Conservation (phyloP, 169 alveolate species). For the Hepatocystis sp. region DNA sequence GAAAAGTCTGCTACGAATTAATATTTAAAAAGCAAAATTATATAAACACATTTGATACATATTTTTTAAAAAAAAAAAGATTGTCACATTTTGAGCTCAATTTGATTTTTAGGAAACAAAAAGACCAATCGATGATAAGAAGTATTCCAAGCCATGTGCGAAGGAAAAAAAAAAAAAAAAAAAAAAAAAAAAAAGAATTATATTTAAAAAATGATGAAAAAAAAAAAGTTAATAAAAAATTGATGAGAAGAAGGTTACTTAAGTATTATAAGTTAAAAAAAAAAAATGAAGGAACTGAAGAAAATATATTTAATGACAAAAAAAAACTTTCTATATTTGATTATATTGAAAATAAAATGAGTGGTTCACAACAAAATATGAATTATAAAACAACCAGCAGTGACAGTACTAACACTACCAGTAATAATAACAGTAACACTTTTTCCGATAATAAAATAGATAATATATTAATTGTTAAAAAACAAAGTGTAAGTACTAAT, state of each 20-base stretch:
- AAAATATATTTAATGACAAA: constrained; percentile 30
- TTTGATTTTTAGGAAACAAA: constrained; percentile 62
- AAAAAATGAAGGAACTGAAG: constrained; percentile 69
- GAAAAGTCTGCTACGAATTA: no score
- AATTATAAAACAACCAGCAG: no score
- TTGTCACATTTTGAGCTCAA: no score
- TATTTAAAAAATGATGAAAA: constrained; percentile 13
- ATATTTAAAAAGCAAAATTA: constrained; percentile 11
- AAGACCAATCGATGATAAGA: constrained; percentile 75
- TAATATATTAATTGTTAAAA: no score
- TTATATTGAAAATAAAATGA: constrained; percentile 45
- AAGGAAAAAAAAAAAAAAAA: constrained; percentile 52
- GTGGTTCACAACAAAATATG: no score
- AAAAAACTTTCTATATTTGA: constrained; percentile 52
- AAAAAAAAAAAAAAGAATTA: constrained; percentile 17
- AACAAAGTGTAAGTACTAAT: no score
- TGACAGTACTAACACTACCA: neutral
- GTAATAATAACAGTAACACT: no score
- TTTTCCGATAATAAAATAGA: no score
- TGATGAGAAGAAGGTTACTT: constrained; percentile 50
- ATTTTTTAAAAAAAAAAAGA: neutral
- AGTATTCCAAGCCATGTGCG: constrained; percentile 74
- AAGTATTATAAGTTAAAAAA: constrained; percentile 68
- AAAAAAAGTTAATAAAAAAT: constrained; percentile 73
- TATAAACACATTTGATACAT: constrained; percentile 3